Evolutionary conservation across 306 rosid species (phyloP).

Genomic region (Fragaria iinumae): DNA sequence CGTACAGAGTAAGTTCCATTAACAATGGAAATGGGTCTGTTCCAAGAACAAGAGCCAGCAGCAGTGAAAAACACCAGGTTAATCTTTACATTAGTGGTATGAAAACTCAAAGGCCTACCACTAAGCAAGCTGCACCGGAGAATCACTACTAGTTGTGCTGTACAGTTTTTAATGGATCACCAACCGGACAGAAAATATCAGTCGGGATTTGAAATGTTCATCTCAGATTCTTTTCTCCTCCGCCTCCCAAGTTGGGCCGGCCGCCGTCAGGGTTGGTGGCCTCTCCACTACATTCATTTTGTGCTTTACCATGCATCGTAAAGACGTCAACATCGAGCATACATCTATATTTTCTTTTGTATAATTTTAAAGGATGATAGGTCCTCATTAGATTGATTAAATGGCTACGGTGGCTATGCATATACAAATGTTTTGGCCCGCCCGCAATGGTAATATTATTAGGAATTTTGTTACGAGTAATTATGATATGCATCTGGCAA

Average conservation of each 20-base stretch:
- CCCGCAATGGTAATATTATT: too few species aligned
- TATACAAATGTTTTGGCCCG: background rate
- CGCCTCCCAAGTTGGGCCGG: background rate
- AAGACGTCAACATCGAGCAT: background rate
- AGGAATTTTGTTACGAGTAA: too few species aligned
- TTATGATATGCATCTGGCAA: too few species aligned
- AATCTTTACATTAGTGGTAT: background rate
- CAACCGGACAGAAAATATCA: background rate
- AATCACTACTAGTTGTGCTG: background rate
- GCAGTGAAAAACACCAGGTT: too few species aligned
- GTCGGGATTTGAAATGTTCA: background rate
- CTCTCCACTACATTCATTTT: background rate
- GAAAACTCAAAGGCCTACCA: too few species aligned
- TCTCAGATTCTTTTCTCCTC: background rate
- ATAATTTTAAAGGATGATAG: background rate
- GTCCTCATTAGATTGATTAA: background rate
- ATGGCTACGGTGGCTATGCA: background rate
- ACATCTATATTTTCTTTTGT: background rate
- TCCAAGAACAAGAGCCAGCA: background rate
- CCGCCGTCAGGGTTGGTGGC: conserved; percentile 1
- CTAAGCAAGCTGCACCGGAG: too few species aligned
- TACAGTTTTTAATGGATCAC: background rate
- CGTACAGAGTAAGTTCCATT: too few species aligned
- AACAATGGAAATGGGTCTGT: background rate
- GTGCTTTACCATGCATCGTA: background rate